Base-by-base conservation (phyloP, 108 stramenopile genomes). In the Skeletonema tropicum region DNA sequence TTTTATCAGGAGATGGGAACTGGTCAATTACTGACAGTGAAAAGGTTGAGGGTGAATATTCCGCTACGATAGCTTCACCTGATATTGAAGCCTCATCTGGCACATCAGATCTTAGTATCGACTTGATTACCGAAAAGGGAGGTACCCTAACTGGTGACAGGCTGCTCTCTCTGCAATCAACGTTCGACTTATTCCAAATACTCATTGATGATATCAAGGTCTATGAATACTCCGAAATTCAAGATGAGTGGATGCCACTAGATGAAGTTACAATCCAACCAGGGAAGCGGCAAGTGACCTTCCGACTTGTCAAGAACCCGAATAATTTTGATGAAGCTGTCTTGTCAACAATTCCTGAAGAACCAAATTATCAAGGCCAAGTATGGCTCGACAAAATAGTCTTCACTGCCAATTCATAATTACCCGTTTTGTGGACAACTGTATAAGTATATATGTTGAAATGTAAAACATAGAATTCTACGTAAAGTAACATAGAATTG, bases 71-170 rank as follows among this genome's bases (percentile, higher is more conserved):
- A 8, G 26, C 52, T 13, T 57, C 82, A 2, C 25, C 52, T 38
- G 71, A 72, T 33, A 83, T 83, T 17, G 31, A 46, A 31, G 65
- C 39, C 25, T 8, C 39, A 11, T 61, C 82, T 55, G 82, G 82
- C 13, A 17, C 19, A 0, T 59, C 71, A 17, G 64, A 64, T 59
- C 73, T 83, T 31, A 83, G 71, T 68, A 83, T 83, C 42, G 82
- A 73, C 42, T 76, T 83, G 13, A 76, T 83, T 6, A 83, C 82
- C 9, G 82, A 83, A 35, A 41, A 61, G 42, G 82, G 82, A 68
- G 82, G 82, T 13, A 61, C 26, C 19, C 19, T 83, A 11, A 39
- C 39, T 0, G 73, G 71, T 57, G 33, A 61, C 42, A 17, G 76
- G 5, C 59, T 83, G 19, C 66, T 75, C 33, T 69, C 71, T 35